These are phyloP conservation scores for Incumbomyces delicatus DNA, from an alignment of 2,329 filamentous ascomycete genomes.

Conservation along the genomic window DNA sequence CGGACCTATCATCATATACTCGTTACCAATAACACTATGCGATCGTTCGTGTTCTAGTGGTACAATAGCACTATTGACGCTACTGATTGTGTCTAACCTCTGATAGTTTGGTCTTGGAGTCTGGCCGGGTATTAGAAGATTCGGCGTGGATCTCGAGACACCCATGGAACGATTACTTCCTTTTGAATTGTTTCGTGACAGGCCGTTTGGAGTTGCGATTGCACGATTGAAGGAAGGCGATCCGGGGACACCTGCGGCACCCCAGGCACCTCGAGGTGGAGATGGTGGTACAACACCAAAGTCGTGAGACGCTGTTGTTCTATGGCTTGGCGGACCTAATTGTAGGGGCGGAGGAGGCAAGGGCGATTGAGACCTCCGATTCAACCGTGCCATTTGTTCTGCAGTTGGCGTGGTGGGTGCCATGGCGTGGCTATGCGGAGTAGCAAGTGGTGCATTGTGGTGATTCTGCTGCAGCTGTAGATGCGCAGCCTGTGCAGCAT, in stretches of 20 bases:
- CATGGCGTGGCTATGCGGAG: not conserved
- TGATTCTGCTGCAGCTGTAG: not conserved
- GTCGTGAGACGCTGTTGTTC: not conserved
- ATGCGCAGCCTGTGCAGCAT: not conserved
- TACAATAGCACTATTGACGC: constrained; percentile 8
- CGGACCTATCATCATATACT: not conserved
- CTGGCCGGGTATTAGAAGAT: constrained; percentile 10
- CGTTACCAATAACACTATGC: not conserved
- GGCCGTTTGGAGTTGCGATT: constrained; percentile 12
- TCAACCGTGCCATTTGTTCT: constrained; percentile 17
- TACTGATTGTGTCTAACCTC: constrained; percentile 18
- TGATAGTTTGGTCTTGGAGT: constrained; percentile 12
- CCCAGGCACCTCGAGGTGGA: constrained; percentile 14
- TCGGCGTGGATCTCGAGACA: constrained; percentile 17
- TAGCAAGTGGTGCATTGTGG: not conserved
- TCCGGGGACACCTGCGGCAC: constrained; percentile 13
- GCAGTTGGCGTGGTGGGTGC: constrained; percentile 7
- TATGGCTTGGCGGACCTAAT: not conserved
- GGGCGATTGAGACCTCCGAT: constrained; percentile 6
- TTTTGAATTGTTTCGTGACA: constrained; percentile 13
- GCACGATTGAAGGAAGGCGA: constrained; percentile 16
- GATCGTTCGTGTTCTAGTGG: constrained; percentile 5
- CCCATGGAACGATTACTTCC: constrained; percentile 14
- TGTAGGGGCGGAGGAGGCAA: not conserved
- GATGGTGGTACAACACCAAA: constrained; percentile 11